phyloP scores from a whole-genome alignment of 1,139 yeast species.

The Geotrichum europaeum region DNA sequence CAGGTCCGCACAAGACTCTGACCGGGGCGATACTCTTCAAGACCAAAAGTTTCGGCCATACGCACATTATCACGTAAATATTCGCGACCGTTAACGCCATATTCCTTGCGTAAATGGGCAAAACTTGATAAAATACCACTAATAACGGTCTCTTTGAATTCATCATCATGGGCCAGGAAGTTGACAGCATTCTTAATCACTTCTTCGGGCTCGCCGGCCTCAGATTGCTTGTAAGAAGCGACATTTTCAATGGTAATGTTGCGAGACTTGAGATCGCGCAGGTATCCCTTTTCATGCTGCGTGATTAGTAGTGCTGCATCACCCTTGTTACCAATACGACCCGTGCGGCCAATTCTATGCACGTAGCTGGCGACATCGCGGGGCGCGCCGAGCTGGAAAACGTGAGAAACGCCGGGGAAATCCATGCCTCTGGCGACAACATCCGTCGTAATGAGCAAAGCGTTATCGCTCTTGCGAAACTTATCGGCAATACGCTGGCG shows the following conservation, averaged over 20 bases:
- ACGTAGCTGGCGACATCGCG: constrained; percentile 69
- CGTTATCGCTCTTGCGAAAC: constrained; percentile 48
- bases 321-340: constrained; percentile 96
- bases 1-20: constrained; percentile 3
- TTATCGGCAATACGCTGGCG: constrained; percentile 54
- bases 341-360: constrained; percentile 96
- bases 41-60: constrained; percentile 9
- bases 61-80: constrained; percentile 10
- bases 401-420: constrained; percentile 78
- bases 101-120: constrained; percentile 17
- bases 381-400: constrained; percentile 74
- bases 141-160: constrained; percentile 11
- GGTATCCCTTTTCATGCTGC: constrained; percentile 24
- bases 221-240: constrained; percentile 5
- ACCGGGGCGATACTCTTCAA: constrained; percentile 10
- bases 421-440: constrained; percentile 98
- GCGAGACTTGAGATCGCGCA: constrained; percentile 20
- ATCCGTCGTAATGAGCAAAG: constrained; percentile 76
- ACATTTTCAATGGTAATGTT: constrained; percentile 24
- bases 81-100: constrained; percentile 17
- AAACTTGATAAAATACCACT: constrained; percentile 12
- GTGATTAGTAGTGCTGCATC: constrained; percentile 83
- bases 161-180: constrained; percentile 13
- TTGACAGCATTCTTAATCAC: constrained; percentile 14
- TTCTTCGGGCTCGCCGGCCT: constrained; percentile 3